Base-by-base conservation (phyloP, 805 yeast species). In the Wickerhamiella shivajii region DNA sequence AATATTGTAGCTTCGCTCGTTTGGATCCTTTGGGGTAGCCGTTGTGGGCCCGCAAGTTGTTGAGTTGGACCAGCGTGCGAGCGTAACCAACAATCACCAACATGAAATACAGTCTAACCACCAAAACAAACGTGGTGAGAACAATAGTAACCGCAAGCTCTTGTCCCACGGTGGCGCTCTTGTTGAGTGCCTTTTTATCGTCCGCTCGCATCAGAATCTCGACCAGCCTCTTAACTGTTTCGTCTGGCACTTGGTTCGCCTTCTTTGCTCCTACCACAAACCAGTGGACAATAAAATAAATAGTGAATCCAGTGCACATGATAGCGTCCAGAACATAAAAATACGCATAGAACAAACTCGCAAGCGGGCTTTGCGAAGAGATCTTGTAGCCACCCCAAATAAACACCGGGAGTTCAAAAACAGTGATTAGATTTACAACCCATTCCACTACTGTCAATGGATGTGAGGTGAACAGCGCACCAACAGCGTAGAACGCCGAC, bases 381-480 rank as follows among this genome's bases (percentile, higher is more conserved):
- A 80, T 58, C 25, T 57, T 58, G 28, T 52, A 52, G 27, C 70
- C 61, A 0, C 83, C 90, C 24, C 67, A 58, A 3, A 73, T 57
- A 51, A 75, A 80, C 34, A 77, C 64, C 3, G 84, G 72, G 27
- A 85, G 56, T 5, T 73, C 61, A 3, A 68, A 35, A 11, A 79
- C 59, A 3, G 92, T 75, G 38, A 75, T 52, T 12, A 77, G 45
- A 53, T 85, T 83, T 43, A 74, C 71, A 1, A 77, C 39, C 90
- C 94, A 79, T 51, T 87, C 96, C 58, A 78, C 60, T 39, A 74
- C 68, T 39, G 73, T 74, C 36, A 85, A 63, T 2, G 90, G 90
- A 50, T 85, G 94, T 2, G 94, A 64, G 0, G 96, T 85, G 48
- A 87, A 67, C 17, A 87, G 53, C 1, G 96, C 84, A 15, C 84